A percentile compares a stretch with the other conserved stretches of the same genome.
These are phyloP conservation scores for Penicillium vulpinum DNA, from an alignment of 2,329 filamentous ascomycete species.

Conservation along the genomic window DNA sequence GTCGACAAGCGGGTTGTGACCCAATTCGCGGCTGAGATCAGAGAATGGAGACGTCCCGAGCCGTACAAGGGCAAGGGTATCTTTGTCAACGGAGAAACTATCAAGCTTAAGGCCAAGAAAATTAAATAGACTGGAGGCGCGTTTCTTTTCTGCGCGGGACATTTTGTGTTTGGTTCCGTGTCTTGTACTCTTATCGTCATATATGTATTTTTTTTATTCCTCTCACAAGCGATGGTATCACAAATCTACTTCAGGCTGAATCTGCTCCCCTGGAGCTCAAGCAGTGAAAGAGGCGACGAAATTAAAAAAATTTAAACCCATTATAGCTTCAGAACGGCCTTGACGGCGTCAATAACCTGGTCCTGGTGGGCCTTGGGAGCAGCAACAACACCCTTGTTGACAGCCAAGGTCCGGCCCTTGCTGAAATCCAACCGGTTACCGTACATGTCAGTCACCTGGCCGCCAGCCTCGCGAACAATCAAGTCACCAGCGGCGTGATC, in stretches of 20 bases:
- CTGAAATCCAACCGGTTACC: conserved; percentile 86
- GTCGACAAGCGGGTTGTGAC: conserved; percentile 82
- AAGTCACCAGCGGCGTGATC: conserved; percentile 95
- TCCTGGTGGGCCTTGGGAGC: conserved; percentile 74
- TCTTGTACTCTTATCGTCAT: conserved; percentile 23
- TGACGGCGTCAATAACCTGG: conserved; percentile 76
- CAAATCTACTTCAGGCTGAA: conserved; percentile 34
- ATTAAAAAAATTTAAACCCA: conserved; percentile 9
- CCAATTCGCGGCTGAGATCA: conserved; percentile 85
- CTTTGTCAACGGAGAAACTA: conserved; percentile 96
- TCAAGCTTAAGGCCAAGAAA: conserved; percentile 98
- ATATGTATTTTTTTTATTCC: conserved; percentile 21
- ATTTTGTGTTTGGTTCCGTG: conserved; percentile 27
- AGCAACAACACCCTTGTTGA: conserved; percentile 93
- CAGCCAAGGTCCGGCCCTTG: conserved; percentile 77
- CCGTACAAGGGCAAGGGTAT: conserved; percentile 99
- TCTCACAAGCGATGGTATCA: conserved; percentile 32
- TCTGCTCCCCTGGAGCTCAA: conserved; percentile 7
- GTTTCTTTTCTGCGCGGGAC: conserved; percentile 25
- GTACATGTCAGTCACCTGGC: conserved; percentile 83
- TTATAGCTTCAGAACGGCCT: conserved; percentile 66
- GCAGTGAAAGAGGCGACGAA: background rate
- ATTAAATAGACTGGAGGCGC: conserved; percentile 65
- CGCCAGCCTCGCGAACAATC: conserved; percentile 91
- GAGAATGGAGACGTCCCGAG: conserved; percentile 86